These are phyloP conservation scores for Chrysosphaeria jannelii DNA, from an alignment of 2,329 filamentous ascomycete species.

Conservation along the genomic window DNA sequence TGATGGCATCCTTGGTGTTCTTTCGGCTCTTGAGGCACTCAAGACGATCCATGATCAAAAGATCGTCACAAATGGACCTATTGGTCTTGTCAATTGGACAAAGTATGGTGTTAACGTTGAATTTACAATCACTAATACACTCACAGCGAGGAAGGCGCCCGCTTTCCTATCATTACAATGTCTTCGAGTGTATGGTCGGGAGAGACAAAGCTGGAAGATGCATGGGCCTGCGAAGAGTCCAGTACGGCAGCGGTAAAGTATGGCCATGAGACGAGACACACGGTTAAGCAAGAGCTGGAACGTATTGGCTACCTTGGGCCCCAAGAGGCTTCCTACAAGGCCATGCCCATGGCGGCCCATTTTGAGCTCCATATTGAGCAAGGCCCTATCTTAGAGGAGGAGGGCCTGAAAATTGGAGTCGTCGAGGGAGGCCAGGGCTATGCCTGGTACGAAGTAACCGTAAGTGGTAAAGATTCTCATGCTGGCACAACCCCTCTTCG, in stretches of 20 bases:
- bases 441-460: conserved; percentile 37
- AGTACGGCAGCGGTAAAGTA: conserved; percentile 5
- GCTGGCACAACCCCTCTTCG: conserved; percentile 37
- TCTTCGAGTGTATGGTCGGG: conserved; percentile 51
- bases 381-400: conserved; percentile 39
- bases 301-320: conserved; percentile 42
- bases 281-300: conserved; percentile 34
- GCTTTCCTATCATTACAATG: conserved; percentile 47
- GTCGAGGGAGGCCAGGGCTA: conserved; percentile 48
- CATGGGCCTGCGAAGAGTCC: conserved; percentile 31
- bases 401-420: conserved; percentile 31
- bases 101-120: conserved; percentile 19
- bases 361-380: conserved; percentile 74
- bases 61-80: conserved; percentile 35
- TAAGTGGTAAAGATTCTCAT: conserved; percentile 37
- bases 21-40: conserved; percentile 43
- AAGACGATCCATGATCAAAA: conserved; percentile 33
- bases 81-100: conserved; percentile 55
- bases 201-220: conserved; percentile 25
- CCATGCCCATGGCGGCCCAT: conserved; percentile 39
- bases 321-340: conserved; percentile 21
- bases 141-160: conserved; percentile 43
- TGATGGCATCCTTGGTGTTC: conserved; percentile 49
- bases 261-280: conserved; percentile 19
- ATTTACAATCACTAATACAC: not conserved